Percentiles rank a stretch among this genome's conserved stretches.
Evolutionary conservation across 192 early-diverging fungal genomes (phyloP).

Genomic region (Backusella westeae): DNA sequence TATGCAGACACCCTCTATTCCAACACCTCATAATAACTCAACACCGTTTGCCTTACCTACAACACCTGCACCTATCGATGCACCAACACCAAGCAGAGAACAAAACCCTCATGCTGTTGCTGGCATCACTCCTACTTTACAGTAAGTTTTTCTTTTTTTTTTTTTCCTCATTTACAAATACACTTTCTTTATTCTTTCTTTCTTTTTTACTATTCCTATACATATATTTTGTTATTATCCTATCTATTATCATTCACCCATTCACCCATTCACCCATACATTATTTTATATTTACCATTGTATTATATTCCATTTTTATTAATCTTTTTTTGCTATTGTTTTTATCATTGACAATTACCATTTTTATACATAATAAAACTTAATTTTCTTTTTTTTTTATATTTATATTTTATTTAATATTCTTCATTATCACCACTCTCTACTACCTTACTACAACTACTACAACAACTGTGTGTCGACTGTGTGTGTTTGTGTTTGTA

Average conservation of each 20-base stretch:
- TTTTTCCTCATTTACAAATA: neutral
- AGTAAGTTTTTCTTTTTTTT: slow-evolving; percentile 48
- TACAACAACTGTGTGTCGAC: neutral
- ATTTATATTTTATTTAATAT: neutral
- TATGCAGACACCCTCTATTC: slow-evolving; percentile 25
- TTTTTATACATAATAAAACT: slow-evolving; percentile 9
- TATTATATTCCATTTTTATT: slow-evolving; percentile 1
- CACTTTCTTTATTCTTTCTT: neutral
- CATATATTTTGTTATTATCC: neutral
- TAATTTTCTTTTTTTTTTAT: neutral
- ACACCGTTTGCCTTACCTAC: slow-evolving; percentile 39
- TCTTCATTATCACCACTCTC: neutral
- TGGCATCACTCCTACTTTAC: slow-evolving; percentile 59
- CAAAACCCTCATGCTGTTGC: slow-evolving; percentile 46
- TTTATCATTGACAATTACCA: neutral
- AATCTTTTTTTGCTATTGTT: slow-evolving; percentile 11
- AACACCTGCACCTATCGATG: slow-evolving; percentile 40
- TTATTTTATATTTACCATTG: neutral
- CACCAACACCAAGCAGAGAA: slow-evolving; percentile 42
- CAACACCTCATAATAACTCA: slow-evolving; percentile 25
- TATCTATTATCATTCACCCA: neutral
- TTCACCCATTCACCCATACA: neutral
- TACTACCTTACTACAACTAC: neutral
- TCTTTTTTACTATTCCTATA: neutral
- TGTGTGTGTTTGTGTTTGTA: slow-evolving; percentile 4